Base-by-base conservation (phyloP, 2,329 filamentous ascomycete genomes). In the Fusarium keratoplasticum region DNA sequence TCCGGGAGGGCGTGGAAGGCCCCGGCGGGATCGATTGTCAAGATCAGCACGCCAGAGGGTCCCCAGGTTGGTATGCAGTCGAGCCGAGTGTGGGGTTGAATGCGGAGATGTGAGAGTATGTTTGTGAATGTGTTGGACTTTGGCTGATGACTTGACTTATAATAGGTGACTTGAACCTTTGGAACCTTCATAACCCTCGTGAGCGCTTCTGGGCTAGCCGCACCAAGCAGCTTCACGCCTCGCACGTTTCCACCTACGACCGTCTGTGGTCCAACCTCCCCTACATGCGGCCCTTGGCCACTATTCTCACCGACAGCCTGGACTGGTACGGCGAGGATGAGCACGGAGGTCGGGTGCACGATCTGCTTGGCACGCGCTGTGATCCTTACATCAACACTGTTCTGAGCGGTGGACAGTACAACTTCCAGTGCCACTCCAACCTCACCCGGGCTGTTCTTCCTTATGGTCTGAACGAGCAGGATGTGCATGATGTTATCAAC, bases 361-460 rank as follows among this genome's bases (percentile, higher is more conserved):
- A 97, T 83, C 85, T 97, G 25, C 85, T 97, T 5, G 94, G 94
- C 38, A 97, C 94, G 29, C 86, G 94, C 50, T 97, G 94, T 82
- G 94, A 96, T 82, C 94, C 94, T 1, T 97, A 96, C 80, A 92
- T 96, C 80, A 94, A 94, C 80, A 86, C 89, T 40, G 87, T 96
- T 71, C 89, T 97, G 61, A 90, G 88, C 5, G 91, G 90, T n/a
- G 87, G 89, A 59, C 86, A 87, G 35, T 96, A 95, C 80, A 92
- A 96, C 81, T 96, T 89, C 81, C 94, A 96, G 80, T 97, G 94
- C 81, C 94, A 96, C 79, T 94, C 92, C 2, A 97, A 97, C 80
- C 87, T 97, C 13, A 90, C 90, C 1, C 89, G 94, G 5, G 93
- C 94, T 0, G 89, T 96, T 3, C 71, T 91, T 1, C 91, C 92